Base-by-base conservation (phyloP, 2,329 filamentous ascomycete species). In the Penicillium sp. region DNA sequence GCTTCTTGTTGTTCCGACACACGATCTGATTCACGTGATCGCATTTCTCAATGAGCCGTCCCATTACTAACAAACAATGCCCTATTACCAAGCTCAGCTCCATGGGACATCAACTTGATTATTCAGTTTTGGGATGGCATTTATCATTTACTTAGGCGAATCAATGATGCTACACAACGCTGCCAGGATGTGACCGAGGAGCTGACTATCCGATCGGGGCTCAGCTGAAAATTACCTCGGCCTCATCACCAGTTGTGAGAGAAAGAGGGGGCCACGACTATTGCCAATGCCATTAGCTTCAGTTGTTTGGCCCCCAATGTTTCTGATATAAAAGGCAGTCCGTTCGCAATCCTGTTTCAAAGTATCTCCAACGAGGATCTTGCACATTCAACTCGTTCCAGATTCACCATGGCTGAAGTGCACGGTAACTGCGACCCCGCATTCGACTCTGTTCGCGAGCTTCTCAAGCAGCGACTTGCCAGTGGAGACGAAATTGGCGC, bases 401-500 rank as follows among this genome's bases (percentile, higher is more conserved):
- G 13, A 28, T 8, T 28, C 22, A 60, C 15, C 10, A 74, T 75
- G 72, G 40, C 69, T 5, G 30, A 58, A 42, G 62, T 76, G 26
- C 69, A 81, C 22, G 81, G 81, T 3, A 60, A 70, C 6, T 77
- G 72, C 45, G 73, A 82, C 26, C 63, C 73, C 7, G 68, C 68
- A 17, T 83, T 83, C 66, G 61, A 71, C 0, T 54, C 70, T 0
- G 65, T 83, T 24, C 72, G 74, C 10, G 65, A 73, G 1, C 63
- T 76, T 2, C 62, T 84, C 13, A 66, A 77, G 33, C 38, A 74
- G 3, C 71, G 72, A 26, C 49, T 84, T n/a, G 65, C 70, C 10
- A 73, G 70, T 0, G 79, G 74, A 19, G 68, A 76, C 2, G 82
- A 84, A 49, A 57, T 82, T 6, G 82, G 82, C 2, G 81, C 79